phyloP scores from a whole-genome alignment of 768 basidiomycete genomes.

The Coprinopsis sp. region DNA sequence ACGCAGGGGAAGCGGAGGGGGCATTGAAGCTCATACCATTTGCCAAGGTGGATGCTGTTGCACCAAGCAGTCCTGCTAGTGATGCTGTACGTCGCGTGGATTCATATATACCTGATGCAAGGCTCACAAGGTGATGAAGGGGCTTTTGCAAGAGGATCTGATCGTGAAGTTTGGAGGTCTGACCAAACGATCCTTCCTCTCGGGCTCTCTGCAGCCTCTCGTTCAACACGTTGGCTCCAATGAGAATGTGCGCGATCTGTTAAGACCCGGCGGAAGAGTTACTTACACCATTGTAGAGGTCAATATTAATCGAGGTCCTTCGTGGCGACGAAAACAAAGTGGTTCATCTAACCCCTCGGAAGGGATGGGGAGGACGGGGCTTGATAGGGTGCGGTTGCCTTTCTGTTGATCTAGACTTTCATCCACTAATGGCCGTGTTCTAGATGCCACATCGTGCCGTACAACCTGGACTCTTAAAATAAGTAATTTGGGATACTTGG shows the following conservation, averaged over 20 bases:
- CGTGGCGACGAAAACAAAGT: conserved; percentile 42
- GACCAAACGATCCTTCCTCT: conserved; percentile 45
- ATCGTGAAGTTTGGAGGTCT: conserved; percentile 71
- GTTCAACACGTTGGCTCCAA: conserved; percentile 68
- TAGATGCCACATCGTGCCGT: conserved; percentile 16
- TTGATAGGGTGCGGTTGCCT: conserved; percentile 79
- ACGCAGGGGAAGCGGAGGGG: conserved; percentile 1
- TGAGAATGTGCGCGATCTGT: conserved; percentile 80
- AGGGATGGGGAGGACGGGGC: conserved; percentile 86
- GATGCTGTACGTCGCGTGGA: conserved; percentile 62
- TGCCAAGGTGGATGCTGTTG: conserved; percentile 78
- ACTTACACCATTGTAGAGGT: conserved; percentile 55
- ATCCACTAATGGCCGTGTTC: too few relatives aligned
- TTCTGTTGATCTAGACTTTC: conserved; percentile 19
- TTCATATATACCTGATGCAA: not conserved
- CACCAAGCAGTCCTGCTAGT: conserved; percentile 77
- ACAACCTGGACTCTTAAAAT: too few relatives aligned
- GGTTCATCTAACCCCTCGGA: conserved; percentile 61
- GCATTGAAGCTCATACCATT: conserved; percentile 43
- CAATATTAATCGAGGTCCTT: conserved; percentile 53
- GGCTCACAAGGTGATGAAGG: conserved; percentile 45
- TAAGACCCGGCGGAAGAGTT: too few relatives aligned
- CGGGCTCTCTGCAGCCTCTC: conserved; percentile 57
- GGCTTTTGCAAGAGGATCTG: conserved; percentile 63
- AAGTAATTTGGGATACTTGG: too few relatives aligned